Percentiles rank a stretch among this genome's conserved stretches.
phyloP scores from a whole-genome alignment of 2,329 filamentous ascomycete species.

The Apiospora phragmitis region DNA sequence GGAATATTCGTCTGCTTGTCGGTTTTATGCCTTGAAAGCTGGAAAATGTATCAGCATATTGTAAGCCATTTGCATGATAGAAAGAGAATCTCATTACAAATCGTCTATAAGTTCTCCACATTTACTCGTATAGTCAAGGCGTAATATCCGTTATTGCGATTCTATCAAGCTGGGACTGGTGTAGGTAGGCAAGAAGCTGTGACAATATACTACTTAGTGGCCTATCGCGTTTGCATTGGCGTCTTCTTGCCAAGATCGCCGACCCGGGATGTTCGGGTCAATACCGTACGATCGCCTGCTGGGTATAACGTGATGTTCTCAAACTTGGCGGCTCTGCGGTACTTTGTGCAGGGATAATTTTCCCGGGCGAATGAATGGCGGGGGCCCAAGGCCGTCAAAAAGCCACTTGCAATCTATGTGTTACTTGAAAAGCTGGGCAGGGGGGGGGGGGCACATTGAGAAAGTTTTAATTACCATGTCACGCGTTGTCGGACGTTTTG shows the following conservation, averaged over 20 bases:
- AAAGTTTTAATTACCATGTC: neutral
- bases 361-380: neutral
- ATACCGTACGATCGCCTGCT: neutral
- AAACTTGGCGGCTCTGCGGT: neutral
- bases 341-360: neutral
- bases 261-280: neutral
- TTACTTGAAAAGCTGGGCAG: neutral
- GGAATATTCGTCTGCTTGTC: too few species aligned
- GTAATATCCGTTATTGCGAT: neutral
- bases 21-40: neutral
- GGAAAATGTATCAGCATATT: neutral
- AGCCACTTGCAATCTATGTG: neutral
- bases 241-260: neutral
- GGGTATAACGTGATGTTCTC: neutral
- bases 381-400: neutral
- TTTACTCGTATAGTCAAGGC: neutral
- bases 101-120: neutral
- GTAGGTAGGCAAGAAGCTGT: neutral
- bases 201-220: too few species aligned
- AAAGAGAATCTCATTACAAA: accelerated
- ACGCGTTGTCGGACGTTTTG: neutral
- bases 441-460: neutral
- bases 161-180: neutral
- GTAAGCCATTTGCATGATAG: neutral
- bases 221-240: neutral